These are phyloP conservation scores for Tilletia horrida DNA, from an alignment of 1,284 basidiomycete species.

Conservation along the genomic window DNA sequence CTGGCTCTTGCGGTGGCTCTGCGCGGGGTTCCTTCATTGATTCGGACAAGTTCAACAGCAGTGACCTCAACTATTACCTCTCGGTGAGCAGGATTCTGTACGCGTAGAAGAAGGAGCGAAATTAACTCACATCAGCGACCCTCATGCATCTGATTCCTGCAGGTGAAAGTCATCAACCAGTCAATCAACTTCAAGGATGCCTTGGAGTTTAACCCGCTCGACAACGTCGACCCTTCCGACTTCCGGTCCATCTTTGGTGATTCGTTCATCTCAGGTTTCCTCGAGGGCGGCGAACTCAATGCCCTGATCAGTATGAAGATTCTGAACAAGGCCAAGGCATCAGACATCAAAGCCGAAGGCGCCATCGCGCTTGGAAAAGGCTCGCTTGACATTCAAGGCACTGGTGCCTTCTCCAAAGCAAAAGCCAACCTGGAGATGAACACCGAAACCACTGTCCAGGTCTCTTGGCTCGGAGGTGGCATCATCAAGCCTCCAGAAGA, in stretches of 20 bases:
- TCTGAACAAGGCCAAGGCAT: conserved; percentile 10
- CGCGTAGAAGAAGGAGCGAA: background rate
- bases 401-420: conserved; percentile 7
- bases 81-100: background rate
- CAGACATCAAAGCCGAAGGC: conserved; percentile 17
- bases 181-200: conserved; percentile 17
- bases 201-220: conserved; percentile 1
- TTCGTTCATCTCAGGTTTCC: conserved; percentile 15
- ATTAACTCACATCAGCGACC: background rate
- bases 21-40: conserved; percentile 17
- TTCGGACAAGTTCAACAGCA: conserved; percentile 18
- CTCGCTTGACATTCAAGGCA: conserved; percentile 2
- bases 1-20: conserved; percentile 14
- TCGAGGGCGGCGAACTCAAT: conserved; percentile 19
- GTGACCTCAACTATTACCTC: conserved; percentile 18
- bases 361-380: conserved; percentile 6
- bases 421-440: conserved; percentile 18
- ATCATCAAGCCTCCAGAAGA: conserved; percentile 19
- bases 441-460: conserved; percentile 18
- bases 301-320: conserved; percentile 19
- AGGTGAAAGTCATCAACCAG: conserved; percentile 18
- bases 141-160: background rate
- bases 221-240: background rate
- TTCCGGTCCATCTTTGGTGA: conserved; percentile 14
- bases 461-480: conserved; percentile 16